Evolutionary conservation across 306 rosid species (phyloP), one percentile per base, ranked within the genome.

Genomic region (Casuarina cunninghamiana): DNA sequence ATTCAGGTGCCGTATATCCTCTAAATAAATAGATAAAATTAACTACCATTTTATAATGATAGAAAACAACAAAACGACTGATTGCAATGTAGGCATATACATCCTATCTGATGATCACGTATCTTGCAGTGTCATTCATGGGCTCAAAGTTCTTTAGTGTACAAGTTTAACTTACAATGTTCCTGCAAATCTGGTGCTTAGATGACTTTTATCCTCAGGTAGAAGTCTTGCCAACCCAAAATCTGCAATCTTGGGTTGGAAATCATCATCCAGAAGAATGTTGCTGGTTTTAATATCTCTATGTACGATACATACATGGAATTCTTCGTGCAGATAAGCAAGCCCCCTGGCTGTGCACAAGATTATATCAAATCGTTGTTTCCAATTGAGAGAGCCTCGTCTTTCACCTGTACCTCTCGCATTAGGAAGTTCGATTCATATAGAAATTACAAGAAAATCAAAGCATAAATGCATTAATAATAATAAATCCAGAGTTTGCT

Each of bases 1-100:
- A 91, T 66, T 91, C 97, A 1, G 97, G 92, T 69, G 97, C 94
- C 13, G 87, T 88, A 78, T 89, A 91, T 75, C 94, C 97, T 81
- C 92, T 89, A 49, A 53, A 37, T 1, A 2, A 2, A 0, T 10
- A 66, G 1, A 16, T 41, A 1, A 0, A 41, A 39, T 66, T 11
- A 66, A 49, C 48, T 41, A 41, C 9, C 5, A 9, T 16, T 39
- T n/a, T 16, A 39, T 41, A 41, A 66, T 66, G 0, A 32, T 66
- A 41, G 16, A 4, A 65, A 0, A 4, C 3, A 39, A 65, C 2
- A 57, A 19, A 19, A 21, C 7, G 2, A 2, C 2, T 17, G 1
- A 2, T 12, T 1, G n/a, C 53, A 11, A 5, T 1, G 55, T 12
- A 13, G 16, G 16, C 6, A 26, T 26, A 0, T 26, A 26, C 6